Conservation (phyloP, 768 basidiomycete species). For the Neoboletus magnificus region DNA sequence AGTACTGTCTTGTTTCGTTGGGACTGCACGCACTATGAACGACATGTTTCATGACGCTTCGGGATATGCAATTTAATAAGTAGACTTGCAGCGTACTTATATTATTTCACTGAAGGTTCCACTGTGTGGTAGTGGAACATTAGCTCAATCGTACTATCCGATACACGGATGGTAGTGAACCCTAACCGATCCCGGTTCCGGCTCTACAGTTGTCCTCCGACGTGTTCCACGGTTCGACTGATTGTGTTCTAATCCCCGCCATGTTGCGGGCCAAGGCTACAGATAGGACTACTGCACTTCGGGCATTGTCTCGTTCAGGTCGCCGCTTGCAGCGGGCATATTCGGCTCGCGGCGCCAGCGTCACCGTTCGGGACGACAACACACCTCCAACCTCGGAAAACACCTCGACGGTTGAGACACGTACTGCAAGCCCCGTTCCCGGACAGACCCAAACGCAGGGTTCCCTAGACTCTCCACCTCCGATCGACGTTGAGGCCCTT, state of each 20-base stretch:
- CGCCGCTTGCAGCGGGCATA: conserved; percentile 1
- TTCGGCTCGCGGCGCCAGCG: conserved; percentile 2
- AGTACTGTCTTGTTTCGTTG: neutral
- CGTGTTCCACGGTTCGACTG: neutral
- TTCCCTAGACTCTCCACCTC: neutral
- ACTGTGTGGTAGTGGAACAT: neutral
- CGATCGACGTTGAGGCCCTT: conserved; percentile 32
- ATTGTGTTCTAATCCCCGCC: neutral
- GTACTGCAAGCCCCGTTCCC: neutral
- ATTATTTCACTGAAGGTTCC: conserved; percentile 4
- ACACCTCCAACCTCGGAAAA: conserved; percentile 4
- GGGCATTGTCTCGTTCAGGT: conserved; percentile 12
- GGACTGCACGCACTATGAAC: neutral
- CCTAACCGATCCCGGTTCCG: neutral
- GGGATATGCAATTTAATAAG: conserved; percentile 11
- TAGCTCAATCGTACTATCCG: too few species aligned
- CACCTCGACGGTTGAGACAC: neutral
- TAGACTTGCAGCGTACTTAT: conserved; percentile 17
- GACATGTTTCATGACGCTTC: conserved; percentile 7
- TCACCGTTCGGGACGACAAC: neutral
- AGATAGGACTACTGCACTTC: conserved; percentile 5
- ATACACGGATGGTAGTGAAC: too few species aligned
- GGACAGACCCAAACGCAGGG: neutral
- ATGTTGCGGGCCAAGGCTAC: conserved; percentile 21
- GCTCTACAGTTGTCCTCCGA: neutral